Percentiles rank a stretch among this genome's conserved stretches.
These are phyloP conservation scores for Pyrenochaeta sp. DNA, from an alignment of 2,329 filamentous ascomycete species.

Conservation along the genomic window DNA sequence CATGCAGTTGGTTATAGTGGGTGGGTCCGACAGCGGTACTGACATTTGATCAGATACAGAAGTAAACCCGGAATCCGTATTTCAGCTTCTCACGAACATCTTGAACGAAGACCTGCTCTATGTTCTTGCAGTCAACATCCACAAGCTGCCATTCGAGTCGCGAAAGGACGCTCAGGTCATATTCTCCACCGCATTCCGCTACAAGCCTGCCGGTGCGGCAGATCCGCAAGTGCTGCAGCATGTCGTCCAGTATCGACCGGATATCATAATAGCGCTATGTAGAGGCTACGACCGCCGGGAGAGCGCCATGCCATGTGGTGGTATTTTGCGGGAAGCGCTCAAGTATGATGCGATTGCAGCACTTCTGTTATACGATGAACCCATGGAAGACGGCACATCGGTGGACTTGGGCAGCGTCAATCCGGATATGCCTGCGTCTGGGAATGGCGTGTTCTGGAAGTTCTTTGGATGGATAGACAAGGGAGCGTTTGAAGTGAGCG, in stretches of 20 bases:
- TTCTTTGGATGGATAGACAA: conserved; percentile 99
- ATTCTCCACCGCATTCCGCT: conserved; percentile 93
- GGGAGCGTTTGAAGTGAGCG: conserved; percentile 93
- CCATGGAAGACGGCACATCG: conserved; percentile 73
- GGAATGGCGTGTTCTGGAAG: conserved; percentile 89
- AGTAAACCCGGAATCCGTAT: conserved; percentile 84
- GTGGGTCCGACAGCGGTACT: conserved; percentile 19
- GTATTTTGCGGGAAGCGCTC: conserved; percentile 84
- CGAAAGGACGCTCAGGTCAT: conserved; percentile 95
- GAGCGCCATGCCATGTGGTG: conserved; percentile 89
- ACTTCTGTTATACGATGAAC: conserved; percentile 92
- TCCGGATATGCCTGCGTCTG: conserved; percentile 75
- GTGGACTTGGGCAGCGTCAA: conserved; percentile 81
- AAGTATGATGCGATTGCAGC: conserved; percentile 92
- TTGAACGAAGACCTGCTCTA: conserved; percentile 91
- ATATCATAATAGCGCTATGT: conserved; percentile 87
- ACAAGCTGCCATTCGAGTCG: conserved; percentile 90
- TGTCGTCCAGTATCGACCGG: conserved; percentile 83
- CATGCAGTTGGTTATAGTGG: too few relatives aligned
- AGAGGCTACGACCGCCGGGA: conserved; percentile 89
- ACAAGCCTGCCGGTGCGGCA: conserved; percentile 74
- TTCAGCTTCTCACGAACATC: conserved; percentile 82
- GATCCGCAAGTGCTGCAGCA: conserved; percentile 89
- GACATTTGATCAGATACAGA: conserved; percentile 74
- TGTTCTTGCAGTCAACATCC: conserved; percentile 80